These are phyloP conservation scores for Colletotrichum karsti DNA, from an alignment of 2,329 filamentous ascomycete species.

Conservation along the genomic window DNA sequence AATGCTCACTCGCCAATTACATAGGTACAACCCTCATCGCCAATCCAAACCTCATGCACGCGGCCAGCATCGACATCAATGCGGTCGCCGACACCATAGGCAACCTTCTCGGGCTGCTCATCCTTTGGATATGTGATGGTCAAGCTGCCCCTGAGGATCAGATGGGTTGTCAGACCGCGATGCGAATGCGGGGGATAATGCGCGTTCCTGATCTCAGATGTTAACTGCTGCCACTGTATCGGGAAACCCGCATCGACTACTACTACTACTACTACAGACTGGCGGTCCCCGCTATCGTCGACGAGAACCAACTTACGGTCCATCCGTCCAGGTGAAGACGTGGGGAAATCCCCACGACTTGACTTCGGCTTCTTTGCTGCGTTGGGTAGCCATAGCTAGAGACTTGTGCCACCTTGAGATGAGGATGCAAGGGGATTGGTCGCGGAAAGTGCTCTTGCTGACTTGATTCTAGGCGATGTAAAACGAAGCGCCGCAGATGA, in stretches of 20 bases:
- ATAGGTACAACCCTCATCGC: conserved; percentile 72
- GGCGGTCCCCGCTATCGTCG: not conserved
- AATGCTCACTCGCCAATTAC: conserved; percentile 65
- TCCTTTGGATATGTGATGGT: conserved; percentile 75
- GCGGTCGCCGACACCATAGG: conserved; percentile 67
- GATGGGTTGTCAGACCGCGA: conserved; percentile 70
- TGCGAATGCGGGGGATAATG: conserved; percentile 77
- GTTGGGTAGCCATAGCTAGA: conserved; percentile 37
- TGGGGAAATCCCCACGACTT: conserved; percentile 74
- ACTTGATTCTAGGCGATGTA: no score
- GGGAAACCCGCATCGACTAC: not conserved
- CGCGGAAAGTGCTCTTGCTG: no score
- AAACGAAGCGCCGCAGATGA: not conserved
- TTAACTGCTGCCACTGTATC: not conserved
- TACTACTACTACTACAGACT: no score
- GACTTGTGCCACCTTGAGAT: no score
- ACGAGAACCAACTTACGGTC: conserved; percentile 60
- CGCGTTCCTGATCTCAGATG: conserved; percentile 58
- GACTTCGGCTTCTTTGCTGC: conserved; percentile 67
- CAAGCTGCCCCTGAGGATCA: conserved; percentile 71
- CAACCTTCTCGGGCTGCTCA: conserved; percentile 60
- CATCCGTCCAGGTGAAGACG: conserved; percentile 78
- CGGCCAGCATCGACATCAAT: conserved; percentile 72
- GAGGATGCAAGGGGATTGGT: no score
- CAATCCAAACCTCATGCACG: conserved; percentile 76